Evolutionary conservation across 2,329 filamentous ascomycete species (phyloP).

Genomic region (Penicillium griseofulvum): DNA sequence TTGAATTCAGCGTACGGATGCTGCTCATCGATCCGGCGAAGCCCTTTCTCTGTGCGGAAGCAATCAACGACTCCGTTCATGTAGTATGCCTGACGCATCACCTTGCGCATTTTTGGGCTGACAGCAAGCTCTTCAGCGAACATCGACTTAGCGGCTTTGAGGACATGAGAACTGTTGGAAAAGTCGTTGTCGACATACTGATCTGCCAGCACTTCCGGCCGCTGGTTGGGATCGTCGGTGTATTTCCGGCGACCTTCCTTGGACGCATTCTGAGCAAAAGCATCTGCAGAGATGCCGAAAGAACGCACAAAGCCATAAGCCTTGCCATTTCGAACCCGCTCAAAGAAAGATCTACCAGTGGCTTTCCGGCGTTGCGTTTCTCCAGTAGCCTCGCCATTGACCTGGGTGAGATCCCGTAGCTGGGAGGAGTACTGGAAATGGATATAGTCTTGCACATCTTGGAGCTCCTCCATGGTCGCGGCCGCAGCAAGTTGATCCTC

Average conservation of each 20-base stretch:
- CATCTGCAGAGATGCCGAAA: constrained; percentile 85
- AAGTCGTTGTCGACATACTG: constrained; percentile 70
- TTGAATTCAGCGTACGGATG: constrained; percentile 98
- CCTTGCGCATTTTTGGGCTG: constrained; percentile 85
- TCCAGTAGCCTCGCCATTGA: constrained; percentile 57
- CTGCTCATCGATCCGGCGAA: constrained; percentile 89
- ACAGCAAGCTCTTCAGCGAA: constrained; percentile 86
- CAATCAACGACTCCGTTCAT: constrained; percentile 81
- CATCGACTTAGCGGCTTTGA: constrained; percentile 78
- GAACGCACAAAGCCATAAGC: constrained; percentile 81
- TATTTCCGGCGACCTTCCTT: constrained; percentile 74
- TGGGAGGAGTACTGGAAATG: constrained; percentile 89
- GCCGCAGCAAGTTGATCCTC: constrained; percentile 79
- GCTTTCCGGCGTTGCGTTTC: constrained; percentile 77
- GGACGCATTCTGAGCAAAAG: constrained; percentile 81
- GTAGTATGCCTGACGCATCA: constrained; percentile 80
- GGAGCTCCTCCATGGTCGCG: constrained; percentile 87
- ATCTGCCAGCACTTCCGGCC: constrained; percentile 85
- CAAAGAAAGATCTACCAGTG: constrained; percentile 75
- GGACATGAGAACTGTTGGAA: constrained; percentile 69
- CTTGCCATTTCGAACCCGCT: constrained; percentile 76
- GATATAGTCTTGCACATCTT: constrained; percentile 93
- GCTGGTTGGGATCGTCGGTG: constrained; percentile 76
- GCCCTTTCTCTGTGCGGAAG: constrained; percentile 85
- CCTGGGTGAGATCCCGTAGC: constrained; percentile 72